Conservation (phyloP, 495 filamentous ascomycete species). For the Neohortaea acidophila region DNA sequence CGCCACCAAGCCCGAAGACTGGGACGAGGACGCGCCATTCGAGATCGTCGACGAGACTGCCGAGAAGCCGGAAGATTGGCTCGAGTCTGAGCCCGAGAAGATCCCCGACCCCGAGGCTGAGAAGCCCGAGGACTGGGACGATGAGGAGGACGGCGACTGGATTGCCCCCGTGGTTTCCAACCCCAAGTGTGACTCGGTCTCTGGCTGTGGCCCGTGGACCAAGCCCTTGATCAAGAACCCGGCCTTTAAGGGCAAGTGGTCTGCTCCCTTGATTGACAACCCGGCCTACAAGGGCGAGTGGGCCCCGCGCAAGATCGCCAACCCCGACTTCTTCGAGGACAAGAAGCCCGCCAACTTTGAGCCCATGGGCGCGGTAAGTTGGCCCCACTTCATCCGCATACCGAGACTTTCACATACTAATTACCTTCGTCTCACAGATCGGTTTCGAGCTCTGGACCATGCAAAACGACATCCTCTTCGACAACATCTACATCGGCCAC, state of each 20-base stretch:
- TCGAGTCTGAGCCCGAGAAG: slow-evolving; percentile 73
- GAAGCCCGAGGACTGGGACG: slow-evolving; percentile 99
- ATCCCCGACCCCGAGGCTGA: slow-evolving; percentile 90
- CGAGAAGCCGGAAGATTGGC: slow-evolving; percentile 85
- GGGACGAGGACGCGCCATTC: slow-evolving; percentile 96
- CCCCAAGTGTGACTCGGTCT: slow-evolving; percentile 85
- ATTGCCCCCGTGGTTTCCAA: slow-evolving; percentile 83
- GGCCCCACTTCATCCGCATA: slow-evolving; percentile 1
- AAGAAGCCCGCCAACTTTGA: slow-evolving; percentile 93
- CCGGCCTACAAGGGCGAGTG: slow-evolving; percentile 95
- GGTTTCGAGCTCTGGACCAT: slow-evolving; percentile 99
- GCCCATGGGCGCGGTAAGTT: slow-evolving; percentile 87
- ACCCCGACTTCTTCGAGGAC: slow-evolving; percentile 96
- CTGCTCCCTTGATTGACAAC: slow-evolving; percentile 88
- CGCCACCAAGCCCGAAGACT: slow-evolving; percentile 92
- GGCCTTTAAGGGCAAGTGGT: slow-evolving; percentile 98
- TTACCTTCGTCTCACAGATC: slow-evolving; percentile 43
- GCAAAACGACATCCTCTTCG: slow-evolving; percentile 96
- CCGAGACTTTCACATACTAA: background rate
- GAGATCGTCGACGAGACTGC: slow-evolving; percentile 92
- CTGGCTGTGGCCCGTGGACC: slow-evolving; percentile 89
- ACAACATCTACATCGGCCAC: slow-evolving; percentile 99
- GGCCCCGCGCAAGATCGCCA: slow-evolving; percentile 89
- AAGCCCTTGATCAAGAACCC: slow-evolving; percentile 91
- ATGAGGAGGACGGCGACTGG: slow-evolving; percentile 99